A percentile compares a stretch with the other conserved stretches of the same genome.
Conservation (phyloP, 2,329 filamentous ascomycete genomes). For the Lanzia echinophila region DNA sequence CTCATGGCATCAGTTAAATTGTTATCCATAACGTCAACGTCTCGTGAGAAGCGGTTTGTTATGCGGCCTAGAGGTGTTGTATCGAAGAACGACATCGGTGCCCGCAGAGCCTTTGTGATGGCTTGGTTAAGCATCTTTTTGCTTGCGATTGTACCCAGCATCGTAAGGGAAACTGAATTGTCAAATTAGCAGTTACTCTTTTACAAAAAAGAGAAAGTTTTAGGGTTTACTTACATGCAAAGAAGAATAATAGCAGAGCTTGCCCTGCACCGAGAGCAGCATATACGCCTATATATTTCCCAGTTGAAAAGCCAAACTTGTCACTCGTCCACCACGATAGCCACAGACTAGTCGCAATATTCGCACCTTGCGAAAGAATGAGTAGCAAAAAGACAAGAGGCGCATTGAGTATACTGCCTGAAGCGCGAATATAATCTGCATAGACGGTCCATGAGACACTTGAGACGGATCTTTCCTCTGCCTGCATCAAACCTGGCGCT, state of each 20-base stretch:
- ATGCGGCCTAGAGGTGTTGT: constrained; percentile 93
- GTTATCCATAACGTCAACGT: constrained; percentile 96
- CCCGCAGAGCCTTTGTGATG: constrained; percentile 66
- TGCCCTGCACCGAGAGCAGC: constrained; percentile 67
- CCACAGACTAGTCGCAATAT: constrained; percentile 86
- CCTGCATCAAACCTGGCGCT: constrained; percentile 63
- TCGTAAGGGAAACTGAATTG: constrained; percentile 48
- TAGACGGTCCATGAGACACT: constrained; percentile 60
- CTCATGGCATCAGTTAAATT: constrained; percentile 81
- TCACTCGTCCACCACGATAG: constrained; percentile 27
- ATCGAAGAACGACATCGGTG: constrained; percentile 89
- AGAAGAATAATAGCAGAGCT: constrained; percentile 70
- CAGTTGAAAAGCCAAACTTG: constrained; percentile 58
- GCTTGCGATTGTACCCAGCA: constrained; percentile 74
- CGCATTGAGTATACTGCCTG: constrained; percentile 50
- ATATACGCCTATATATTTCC: constrained; percentile 65
- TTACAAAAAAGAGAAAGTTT: background rate
- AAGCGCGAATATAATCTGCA: constrained; percentile 56
- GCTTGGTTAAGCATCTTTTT: constrained; percentile 76
- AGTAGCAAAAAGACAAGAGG: constrained; percentile 50
- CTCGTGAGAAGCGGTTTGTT: constrained; percentile 91
- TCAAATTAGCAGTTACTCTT: background rate
- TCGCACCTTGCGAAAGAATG: constrained; percentile 64
- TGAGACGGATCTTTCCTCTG: constrained; percentile 54
- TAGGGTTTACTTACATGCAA: constrained; percentile 47